phyloP scores from a whole-genome alignment of 2,329 filamentous ascomycete genomes.

The Fonsecaea multimorphosa region DNA sequence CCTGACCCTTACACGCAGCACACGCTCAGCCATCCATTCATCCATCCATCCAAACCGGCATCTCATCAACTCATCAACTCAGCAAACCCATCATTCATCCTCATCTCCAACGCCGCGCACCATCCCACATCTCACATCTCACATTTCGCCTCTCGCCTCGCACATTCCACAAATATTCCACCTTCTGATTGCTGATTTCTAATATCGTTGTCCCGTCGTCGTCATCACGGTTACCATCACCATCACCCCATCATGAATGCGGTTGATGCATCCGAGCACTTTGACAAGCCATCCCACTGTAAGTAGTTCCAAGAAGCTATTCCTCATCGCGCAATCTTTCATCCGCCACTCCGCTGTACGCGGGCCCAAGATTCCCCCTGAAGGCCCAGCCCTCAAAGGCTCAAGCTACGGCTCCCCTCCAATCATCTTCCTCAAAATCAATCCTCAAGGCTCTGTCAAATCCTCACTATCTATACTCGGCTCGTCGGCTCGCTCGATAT shows the following conservation, averaged over 20 bases:
- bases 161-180: constrained; percentile 3
- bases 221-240: constrained; percentile 11
- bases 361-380: too few relatives aligned
- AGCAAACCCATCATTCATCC: too few relatives aligned
- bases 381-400: background rate
- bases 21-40: too few relatives aligned
- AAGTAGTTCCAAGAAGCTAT: constrained; percentile 26
- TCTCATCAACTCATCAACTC: too few relatives aligned
- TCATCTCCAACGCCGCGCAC: too few relatives aligned
- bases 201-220: background rate
- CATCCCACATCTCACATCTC: background rate
- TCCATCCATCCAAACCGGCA: too few relatives aligned
- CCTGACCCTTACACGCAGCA: too few relatives aligned
- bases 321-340: constrained; percentile 16
- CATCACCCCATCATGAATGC: constrained; percentile 62
- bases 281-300: constrained; percentile 56
- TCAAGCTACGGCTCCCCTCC: constrained; percentile 1
- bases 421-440: constrained; percentile 27
- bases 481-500: too few relatives aligned
- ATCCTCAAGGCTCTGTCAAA: constrained; percentile 2
- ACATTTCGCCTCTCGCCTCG: background rate
- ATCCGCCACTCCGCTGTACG: background rate
- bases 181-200: background rate
- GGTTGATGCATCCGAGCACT: constrained; percentile 67
- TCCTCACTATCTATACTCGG: background rate